These are phyloP conservation scores for Silene conica DNA, from an alignment of 148 eudicot species.

Conservation along the genomic window DNA sequence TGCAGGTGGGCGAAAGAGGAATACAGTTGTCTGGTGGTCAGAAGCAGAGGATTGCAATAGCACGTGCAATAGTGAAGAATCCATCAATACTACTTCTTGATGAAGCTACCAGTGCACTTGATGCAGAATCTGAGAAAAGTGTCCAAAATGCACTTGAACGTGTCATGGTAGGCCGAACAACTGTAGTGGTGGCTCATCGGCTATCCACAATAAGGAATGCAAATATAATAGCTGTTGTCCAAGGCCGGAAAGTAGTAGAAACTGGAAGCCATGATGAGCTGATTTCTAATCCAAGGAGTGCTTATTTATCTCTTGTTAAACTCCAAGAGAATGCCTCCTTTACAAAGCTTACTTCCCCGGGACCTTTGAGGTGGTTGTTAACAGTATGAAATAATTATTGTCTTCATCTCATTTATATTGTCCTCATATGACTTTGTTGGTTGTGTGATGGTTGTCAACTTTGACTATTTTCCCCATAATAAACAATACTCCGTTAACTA, in stretches of 20 bases:
- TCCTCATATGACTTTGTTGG: too few species aligned
- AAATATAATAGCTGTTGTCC: slow-evolving; percentile 83
- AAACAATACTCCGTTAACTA: too few species aligned
- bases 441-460: too few species aligned
- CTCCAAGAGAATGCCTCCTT: slow-evolving; percentile 69
- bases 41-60: slow-evolving; percentile 93
- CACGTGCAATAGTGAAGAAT: slow-evolving; percentile 87
- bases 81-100: slow-evolving; percentile 85
- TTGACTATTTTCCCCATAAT: too few species aligned
- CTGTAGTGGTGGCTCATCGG: slow-evolving; percentile 87
- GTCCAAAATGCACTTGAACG: slow-evolving; percentile 96
- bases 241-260: slow-evolving; percentile 75
- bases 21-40: slow-evolving; percentile 93
- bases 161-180: slow-evolving; percentile 95
- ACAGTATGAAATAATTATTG: background rate
- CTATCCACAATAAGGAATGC: slow-evolving; percentile 92
- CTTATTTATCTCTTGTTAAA: slow-evolving; percentile 71
- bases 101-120: slow-evolving; percentile 98
- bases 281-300: slow-evolving; percentile 56
- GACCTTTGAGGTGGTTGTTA: slow-evolving; percentile 51
- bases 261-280: slow-evolving; percentile 94
- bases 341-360: slow-evolving; percentile 41
- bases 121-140: slow-evolving; percentile 91
- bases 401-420: too few species aligned
- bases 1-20: slow-evolving; percentile 93